These are phyloP conservation scores for Thalassia testudinum DNA, from an alignment of 116 monocot species.

Conservation along the genomic window DNA sequence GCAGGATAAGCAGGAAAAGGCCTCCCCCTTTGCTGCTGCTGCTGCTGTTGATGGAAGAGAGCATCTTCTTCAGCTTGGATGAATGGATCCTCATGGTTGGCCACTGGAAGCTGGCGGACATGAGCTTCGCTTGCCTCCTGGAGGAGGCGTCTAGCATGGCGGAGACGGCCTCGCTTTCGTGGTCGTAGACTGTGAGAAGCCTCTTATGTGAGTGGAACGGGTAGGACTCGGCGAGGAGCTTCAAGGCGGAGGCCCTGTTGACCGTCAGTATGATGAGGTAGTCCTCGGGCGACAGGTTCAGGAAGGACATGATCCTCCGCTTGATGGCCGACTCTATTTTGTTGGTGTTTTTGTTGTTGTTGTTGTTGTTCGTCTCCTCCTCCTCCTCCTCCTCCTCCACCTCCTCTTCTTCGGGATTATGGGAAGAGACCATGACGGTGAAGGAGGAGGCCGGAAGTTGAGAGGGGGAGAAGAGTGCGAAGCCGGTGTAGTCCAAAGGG, in stretches of 20 bases:
- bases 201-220: conserved; percentile 79
- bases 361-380: conserved; percentile 24
- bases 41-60: conserved; percentile 37
- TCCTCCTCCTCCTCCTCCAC: conserved; percentile 55
- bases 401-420: conserved; percentile 50
- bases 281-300: conserved; percentile 63
- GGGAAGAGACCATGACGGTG: conserved; percentile 48
- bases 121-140: conserved; percentile 53
- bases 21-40: conserved; percentile 43
- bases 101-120: conserved; percentile 61
- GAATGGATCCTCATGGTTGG: conserved; percentile 59
- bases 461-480: conserved; percentile 65
- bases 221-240: conserved; percentile 58
- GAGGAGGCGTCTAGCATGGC: conserved; percentile 52
- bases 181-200: conserved; percentile 80
- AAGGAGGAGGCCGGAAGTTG: conserved; percentile 34
- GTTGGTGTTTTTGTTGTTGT: not conserved
- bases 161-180: conserved; percentile 68
- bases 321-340: conserved; percentile 49
- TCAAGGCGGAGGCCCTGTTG: conserved; percentile 62
- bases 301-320: conserved; percentile 50
- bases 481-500: conserved; percentile 82
- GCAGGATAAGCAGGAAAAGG: conserved; percentile 58
- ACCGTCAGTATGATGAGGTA: conserved; percentile 66
- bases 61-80: conserved; percentile 49